Base-by-base conservation (phyloP, 2,329 filamentous ascomycete species). In the Aspergillus viridinutans region DNA sequence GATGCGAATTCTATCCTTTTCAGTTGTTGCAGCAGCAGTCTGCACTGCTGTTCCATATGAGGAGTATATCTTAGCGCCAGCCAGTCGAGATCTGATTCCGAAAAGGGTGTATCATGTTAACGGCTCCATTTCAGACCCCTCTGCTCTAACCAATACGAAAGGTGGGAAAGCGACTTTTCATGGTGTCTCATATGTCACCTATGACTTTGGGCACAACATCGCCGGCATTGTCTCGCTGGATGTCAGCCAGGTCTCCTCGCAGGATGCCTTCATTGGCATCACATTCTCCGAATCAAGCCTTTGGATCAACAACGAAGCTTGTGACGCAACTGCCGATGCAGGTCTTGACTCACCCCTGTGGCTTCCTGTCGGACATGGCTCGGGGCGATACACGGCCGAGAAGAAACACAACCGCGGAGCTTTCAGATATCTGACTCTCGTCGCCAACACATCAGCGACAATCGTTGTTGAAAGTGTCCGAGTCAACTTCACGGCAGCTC, bases 271-370 rank as follows among this genome's bases (percentile, higher is more conserved):
- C n/a, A 62, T 78, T 7, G 74, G 75, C 4, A 57, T 78, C 7
- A 73, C 70, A 3, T 78, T 75, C 55, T 72, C 70, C 0, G 75
- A 78, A 56, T 72, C 68, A 1, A 70, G 60, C 25, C 60, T 81
- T 1, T 84, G 79, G 79, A 78, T 84, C 49, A 80, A 74, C 40
- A 74, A 72, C 3, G 62, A 74, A 28, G 73, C 68, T 7, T 74
- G 75, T 57, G 81, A 83, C 64, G 77, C 76, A 1, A 81, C 77
- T 0, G 72, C 72, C 2, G 76, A 80, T 52, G 69, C 72, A 4
- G 78, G 76, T 0, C 72, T 79, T 10, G 81, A 83, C 50, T 74
- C 78, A 51, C 72, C 75, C 0, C 69, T 83, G 0, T 83, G 78
- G 78, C 80, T 82, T 54, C 62, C 74, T 2, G 71, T 73, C 4